Conservation (phyloP, 2,329 filamentous ascomycete genomes). For the Botrytis elliptica region DNA sequence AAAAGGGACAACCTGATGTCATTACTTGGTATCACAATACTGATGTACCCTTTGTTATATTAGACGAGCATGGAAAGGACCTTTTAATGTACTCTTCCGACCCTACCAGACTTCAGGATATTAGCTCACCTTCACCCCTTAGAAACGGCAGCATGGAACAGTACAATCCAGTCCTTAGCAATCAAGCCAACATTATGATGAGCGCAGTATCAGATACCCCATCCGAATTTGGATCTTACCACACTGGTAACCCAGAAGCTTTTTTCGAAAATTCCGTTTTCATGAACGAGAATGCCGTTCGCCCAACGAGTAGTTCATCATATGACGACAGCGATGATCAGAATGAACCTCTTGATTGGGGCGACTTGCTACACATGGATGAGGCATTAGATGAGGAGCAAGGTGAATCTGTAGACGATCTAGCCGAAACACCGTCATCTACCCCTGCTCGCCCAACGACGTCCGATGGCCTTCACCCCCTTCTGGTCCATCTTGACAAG, state of each 20-base stretch:
- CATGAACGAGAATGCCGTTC: constrained; percentile 57
- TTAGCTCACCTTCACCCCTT: constrained; percentile 13
- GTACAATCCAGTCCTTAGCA: constrained; percentile 57
- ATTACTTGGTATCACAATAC: constrained; percentile 39
- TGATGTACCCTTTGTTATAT: constrained; percentile 43
- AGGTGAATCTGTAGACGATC: constrained; percentile 16
- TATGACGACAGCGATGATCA: constrained; percentile 57
- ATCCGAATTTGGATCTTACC: constrained; percentile 42
- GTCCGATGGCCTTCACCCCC: constrained; percentile 48
- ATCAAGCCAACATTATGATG: constrained; percentile 75
- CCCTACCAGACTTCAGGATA: constrained; percentile 28
- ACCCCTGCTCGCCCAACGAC: constrained; percentile 53
- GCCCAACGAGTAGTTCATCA: constrained; percentile 41
- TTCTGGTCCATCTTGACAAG: constrained; percentile 63
- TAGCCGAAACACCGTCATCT: constrained; percentile 35
- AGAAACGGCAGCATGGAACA: constrained; percentile 21
- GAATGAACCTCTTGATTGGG: constrained; percentile 71
- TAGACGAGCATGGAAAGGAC: constrained; percentile 43
- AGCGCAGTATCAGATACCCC: constrained; percentile 50
- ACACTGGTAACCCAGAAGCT: constrained; percentile 72
- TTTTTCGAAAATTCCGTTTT: constrained; percentile 65
- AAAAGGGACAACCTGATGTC: constrained; percentile 35
- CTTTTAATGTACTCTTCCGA: constrained; percentile 45
- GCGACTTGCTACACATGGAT: constrained; percentile 47
- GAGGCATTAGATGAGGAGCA: constrained; percentile 19